Base-by-base conservation (phyloP, 768 basidiomycete genomes). In the Naematelia aurantialba region DNA sequence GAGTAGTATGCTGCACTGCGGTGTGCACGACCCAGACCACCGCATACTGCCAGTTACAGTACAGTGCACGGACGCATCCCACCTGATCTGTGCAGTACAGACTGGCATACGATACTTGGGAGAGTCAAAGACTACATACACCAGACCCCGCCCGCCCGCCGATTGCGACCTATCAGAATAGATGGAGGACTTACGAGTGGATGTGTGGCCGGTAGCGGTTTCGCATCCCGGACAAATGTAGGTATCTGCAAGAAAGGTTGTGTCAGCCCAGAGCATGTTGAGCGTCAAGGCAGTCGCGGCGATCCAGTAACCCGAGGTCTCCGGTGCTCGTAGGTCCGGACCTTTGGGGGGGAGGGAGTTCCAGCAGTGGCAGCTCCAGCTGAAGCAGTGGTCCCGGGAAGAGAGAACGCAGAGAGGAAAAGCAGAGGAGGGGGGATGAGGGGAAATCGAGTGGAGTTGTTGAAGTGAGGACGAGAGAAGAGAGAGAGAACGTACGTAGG, bases 161-260 rank as follows among this genome's bases (percentile, higher is more conserved):
- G 34, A 39, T 39, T 17, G 34, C 34, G 34, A 39, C 8, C 17
- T 8, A 17, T 39, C 34, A 39, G 34, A 8, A 39, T 17, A 39
- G 34, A 39, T 39, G 17, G 21, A 53, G 34, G 5, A 71, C 69
- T 66, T 61, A 71, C 70, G 47, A 2, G 52, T 65, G 4, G 65
- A 58, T 25, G 49, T 64, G 39, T 63, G 27, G 13, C 63, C 61
- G 12, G 67, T 71, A 12, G 42, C 52, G 14, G 48, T 53, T 17
- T 64, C 57, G 51, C 70, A 72, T 5, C 45, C 39, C 5, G 62
- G 61, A 44, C 70, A 72, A 3, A 69, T 45, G 42, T 61, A 69
- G 24, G 47, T 63, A 42, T 69, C 70, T 72, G 55, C 39, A n/a
- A n/a, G n/a, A n/a, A n/a, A n/a, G n/a, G n/a, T n/a, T n/a, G n/a